phyloP scores from a whole-genome alignment of 2,329 filamentous ascomycete genomes.

The Harringtonia lauricola region DNA sequence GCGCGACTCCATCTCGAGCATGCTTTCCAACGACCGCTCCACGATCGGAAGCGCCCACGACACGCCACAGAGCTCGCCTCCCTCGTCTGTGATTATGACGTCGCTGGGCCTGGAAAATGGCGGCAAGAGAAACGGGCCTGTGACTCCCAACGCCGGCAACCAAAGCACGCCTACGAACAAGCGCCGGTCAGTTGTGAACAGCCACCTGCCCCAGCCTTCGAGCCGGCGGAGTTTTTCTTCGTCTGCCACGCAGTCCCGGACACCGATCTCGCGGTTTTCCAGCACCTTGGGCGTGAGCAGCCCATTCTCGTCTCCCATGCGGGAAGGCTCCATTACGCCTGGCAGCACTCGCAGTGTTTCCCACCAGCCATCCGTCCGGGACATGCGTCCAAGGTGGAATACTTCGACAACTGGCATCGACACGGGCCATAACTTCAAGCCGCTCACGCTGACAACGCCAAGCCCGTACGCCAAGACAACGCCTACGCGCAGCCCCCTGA shows the following conservation, averaged over 20 bases:
- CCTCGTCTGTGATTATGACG: constrained; percentile 51
- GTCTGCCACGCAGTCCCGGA: constrained; percentile 27
- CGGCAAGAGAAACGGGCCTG: constrained; percentile 24
- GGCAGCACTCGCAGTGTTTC: constrained; percentile 12
- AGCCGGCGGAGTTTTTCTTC: constrained; percentile 35
- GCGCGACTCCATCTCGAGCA: constrained; percentile 85
- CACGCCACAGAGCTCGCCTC: constrained; percentile 57
- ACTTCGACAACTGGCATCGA: constrained; percentile 52
- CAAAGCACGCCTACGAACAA: constrained; percentile 25
- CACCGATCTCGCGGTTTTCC: constrained; percentile 21
- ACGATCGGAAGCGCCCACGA: constrained; percentile 57
- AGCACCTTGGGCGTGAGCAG: constrained; percentile 2
- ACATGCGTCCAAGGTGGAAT: constrained; percentile 64
- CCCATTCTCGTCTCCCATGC: constrained; percentile 19
- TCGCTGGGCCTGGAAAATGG: constrained; percentile 31
- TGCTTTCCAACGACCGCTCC: constrained; percentile 73
- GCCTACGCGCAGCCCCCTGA: constrained; percentile 37
- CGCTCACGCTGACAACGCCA: constrained; percentile 47
- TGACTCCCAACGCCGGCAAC: constrained; percentile 6
- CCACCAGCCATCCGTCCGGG: constrained; percentile 25
- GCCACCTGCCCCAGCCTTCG: constrained; percentile 32
- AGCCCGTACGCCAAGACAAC: constrained; percentile 42
- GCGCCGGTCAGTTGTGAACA: constrained; percentile 36
- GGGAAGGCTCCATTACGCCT: constrained; percentile 38
- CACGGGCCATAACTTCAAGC: constrained; percentile 58